Base-by-base conservation (phyloP, 2,329 filamentous ascomycete genomes). In the Hypoxylon sp. region DNA sequence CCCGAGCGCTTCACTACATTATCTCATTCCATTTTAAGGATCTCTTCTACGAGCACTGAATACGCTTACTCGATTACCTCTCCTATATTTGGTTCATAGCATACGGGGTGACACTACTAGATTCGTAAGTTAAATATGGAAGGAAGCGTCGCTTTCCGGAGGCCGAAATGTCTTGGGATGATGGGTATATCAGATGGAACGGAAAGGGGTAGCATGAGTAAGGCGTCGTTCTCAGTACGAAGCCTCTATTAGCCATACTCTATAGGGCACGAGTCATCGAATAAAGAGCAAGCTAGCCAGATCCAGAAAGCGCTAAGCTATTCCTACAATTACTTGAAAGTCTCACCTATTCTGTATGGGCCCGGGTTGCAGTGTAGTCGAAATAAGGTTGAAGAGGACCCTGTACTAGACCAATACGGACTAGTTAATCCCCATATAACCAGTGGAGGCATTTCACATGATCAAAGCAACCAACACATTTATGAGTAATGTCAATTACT, bases 401-500 rank as follows among this genome's bases (percentile, higher is more conserved):
- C 16, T 41, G 9, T 2, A 14, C 6, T 41, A 41, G 4, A 41
- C 16, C n/a, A 19, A 41, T 41, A 19, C 6, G 37, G 16, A 41
- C 37, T 41, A 19, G n/a, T 6, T 16, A 7, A 34, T 21, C 41
- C 3, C 23, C 19, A 51, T 47, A 27, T 9, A n/a, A 8, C 12
- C 11, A n/a, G 16, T 25, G 5, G 9, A 16, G 6, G 30, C 16
- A 30, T 11, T 46, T 55, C 52, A 34, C 52, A 27, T 46, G 4
- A 6, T 21, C 5, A 41, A 41, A 6, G 1, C 27, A 25, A 54
- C 14, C 3, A 56, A 12, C 5, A 30, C 27, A 21, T 46, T n/a
- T 27, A n/a, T 9, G n/a, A n/a, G 14, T 52, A 58, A 34, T 29
- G 39, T 27, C 50, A 52, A 51, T 21, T 21, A 61, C 48, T 61